Conservation (phyloP, 176 grass and related monocot genomes). For the Tillandsia leiboldiana region DNA sequence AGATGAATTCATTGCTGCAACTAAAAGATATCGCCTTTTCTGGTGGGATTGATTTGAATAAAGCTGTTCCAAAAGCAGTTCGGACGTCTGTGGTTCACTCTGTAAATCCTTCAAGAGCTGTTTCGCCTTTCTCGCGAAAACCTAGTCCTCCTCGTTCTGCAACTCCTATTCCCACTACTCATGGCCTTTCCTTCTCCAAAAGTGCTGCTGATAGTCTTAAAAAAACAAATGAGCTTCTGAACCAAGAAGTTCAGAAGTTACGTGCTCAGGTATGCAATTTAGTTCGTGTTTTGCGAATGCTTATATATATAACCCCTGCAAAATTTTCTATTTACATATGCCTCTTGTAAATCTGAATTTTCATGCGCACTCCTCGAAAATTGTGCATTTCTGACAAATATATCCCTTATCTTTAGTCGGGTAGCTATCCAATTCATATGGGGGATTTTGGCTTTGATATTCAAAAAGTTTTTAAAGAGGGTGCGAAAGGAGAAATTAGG, state of each 20-base stretch:
- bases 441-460: neutral
- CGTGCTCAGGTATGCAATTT: slow-evolving; percentile 48
- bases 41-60: slow-evolving; percentile 54
- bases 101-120: slow-evolving; percentile 76
- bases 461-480: neutral
- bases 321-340: no score
- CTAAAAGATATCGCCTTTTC: slow-evolving; percentile 62
- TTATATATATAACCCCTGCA: neutral
- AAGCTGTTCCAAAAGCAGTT: slow-evolving; percentile 48
- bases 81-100: slow-evolving; percentile 45
- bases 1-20: slow-evolving; percentile 70
- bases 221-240: slow-evolving; percentile 78
- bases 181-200: slow-evolving; percentile 76
- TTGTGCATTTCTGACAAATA: no score
- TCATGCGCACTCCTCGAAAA: no score
- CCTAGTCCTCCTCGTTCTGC: slow-evolving; percentile 73
- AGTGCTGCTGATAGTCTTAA: slow-evolving; percentile 50
- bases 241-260: slow-evolving; percentile 77
- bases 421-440: slow-evolving; percentile 19
- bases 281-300: neutral
- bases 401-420: neutral
- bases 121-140: slow-evolving; percentile 88
- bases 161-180: slow-evolving; percentile 68
- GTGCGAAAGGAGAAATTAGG: no score
- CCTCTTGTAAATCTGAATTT: no score